Evolutionary conservation across 768 basidiomycete species (phyloP), one percentile per base, ranked within the genome.

Genomic region (Xerocomellus chrysenteron): DNA sequence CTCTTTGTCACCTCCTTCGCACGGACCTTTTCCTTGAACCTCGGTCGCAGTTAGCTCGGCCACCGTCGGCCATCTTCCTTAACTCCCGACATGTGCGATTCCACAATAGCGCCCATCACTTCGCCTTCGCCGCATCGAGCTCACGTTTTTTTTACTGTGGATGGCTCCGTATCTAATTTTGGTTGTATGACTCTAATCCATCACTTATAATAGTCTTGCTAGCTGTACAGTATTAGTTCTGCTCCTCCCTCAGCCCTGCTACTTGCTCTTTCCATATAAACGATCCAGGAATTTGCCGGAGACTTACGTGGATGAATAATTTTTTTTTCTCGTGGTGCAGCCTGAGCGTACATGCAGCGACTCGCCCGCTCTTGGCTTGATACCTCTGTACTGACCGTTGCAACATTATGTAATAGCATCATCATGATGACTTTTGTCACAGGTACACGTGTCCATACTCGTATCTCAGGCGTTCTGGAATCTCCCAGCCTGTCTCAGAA

Each of bases 301-400:
- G 36, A 32, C 30, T 62, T 64, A 64, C 46, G 62, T 64, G 55
- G 47, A 63, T n/a, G 17, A 33, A 37, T 12, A 14, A n/a, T 19
- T 54, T 44, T 42, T 63, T 50, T 42, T 50, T 61, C 24, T 17
- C 19, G 17, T 21, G 9, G 9, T 48, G 26, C 44, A 19, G 14
- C 3, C 5, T 28, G 26, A 28, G 5, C 6, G 35, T 35, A 7
- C 33, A 13, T 28, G 26, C 26, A 28, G 26, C 13, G 28, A 28
- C 33, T 35, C 8, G 33, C 32, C 32, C 13, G 13, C 35, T 36
- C 35, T 16, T 36, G 14, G 14, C 6, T 36, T 16, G 35, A 16
- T 30, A 32, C 30, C 10, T 13, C 16, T 14, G 21, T n/a, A n/a
- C n/a, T n/a, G 21, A 21, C 21, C 21, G 21, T 21, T 21, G 21